These are phyloP conservation scores for Talaromyces verruculosus DNA, from an alignment of 2,329 filamentous ascomycete genomes.

Conservation along the genomic window DNA sequence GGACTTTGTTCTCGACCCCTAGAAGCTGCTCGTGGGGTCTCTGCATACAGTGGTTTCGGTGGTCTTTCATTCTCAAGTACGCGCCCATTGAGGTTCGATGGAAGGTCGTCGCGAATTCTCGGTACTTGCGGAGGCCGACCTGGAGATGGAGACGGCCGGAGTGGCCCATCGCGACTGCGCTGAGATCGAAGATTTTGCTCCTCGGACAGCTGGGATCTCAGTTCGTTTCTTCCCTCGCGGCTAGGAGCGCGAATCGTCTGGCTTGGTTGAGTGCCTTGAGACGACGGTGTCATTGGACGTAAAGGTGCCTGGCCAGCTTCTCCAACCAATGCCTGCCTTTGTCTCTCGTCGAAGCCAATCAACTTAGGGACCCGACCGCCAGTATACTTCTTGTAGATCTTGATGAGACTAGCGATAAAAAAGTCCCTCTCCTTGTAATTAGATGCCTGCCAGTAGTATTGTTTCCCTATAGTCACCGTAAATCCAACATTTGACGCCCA, in stretches of 20 bases:
- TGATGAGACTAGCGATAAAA: slow-evolving; percentile 93
- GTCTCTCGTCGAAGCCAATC: slow-evolving; percentile 75
- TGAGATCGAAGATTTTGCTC: slow-evolving; percentile 39
- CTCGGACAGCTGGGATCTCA: slow-evolving; percentile 35
- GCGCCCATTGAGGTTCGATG: slow-evolving; percentile 11
- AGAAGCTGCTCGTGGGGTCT: slow-evolving; percentile 22
- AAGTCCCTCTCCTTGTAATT: slow-evolving; percentile 97
- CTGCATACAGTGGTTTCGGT: slow-evolving; percentile 8
- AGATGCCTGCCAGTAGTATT: slow-evolving; percentile 95
- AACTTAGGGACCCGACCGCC: slow-evolving; percentile 78
- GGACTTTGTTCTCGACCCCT: slow-evolving; percentile 26
- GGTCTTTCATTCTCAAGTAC: neutral
- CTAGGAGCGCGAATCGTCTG: slow-evolving; percentile 38
- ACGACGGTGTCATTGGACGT: slow-evolving; percentile 29
- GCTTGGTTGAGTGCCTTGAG: slow-evolving; percentile 31
- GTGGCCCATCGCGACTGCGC: slow-evolving; percentile 44
- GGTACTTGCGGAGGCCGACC: slow-evolving; percentile 11
- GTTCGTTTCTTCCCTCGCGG: slow-evolving; percentile 37
- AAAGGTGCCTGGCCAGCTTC: slow-evolving; percentile 27
- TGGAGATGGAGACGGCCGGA: slow-evolving; percentile 34
- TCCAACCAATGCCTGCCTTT: slow-evolving; percentile 73
- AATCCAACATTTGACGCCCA: slow-evolving; percentile 87
- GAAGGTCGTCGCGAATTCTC: slow-evolving; percentile 8
- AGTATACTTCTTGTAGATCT: slow-evolving; percentile 96
- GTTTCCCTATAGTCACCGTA: slow-evolving; percentile 82